Evolutionary conservation across 768 basidiomycete species (phyloP).

Genomic region (Leccinum rimulosum): DNA sequence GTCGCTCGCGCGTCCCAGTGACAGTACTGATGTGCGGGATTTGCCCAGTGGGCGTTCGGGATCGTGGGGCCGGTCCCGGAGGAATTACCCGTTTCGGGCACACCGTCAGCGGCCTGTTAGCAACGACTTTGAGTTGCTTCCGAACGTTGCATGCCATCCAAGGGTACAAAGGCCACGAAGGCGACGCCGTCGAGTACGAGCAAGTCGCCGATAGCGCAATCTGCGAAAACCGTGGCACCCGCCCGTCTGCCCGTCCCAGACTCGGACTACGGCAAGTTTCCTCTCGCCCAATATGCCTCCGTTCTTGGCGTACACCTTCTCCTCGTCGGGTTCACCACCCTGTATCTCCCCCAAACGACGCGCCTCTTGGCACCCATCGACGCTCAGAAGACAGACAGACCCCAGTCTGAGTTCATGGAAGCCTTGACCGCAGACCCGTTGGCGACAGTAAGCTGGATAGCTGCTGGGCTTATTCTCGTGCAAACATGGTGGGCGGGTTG

Average conservation of each 20-base stretch:
- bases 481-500: constrained; percentile 74
- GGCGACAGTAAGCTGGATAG: constrained; percentile 56
- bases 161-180: background rate
- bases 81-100: no score
- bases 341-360: constrained; percentile 66
- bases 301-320: constrained; percentile 65
- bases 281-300: constrained; percentile 61
- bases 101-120: no score
- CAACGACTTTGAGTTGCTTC: background rate
- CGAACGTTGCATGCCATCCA: constrained; percentile 1
- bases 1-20: no score
- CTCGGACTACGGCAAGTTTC: constrained; percentile 32
- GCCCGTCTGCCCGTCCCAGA: background rate
- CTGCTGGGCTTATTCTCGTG: constrained; percentile 50
- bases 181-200: background rate
- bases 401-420: constrained; percentile 69
- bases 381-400: constrained; percentile 47
- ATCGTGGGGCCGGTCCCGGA: no score
- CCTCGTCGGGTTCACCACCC: constrained; percentile 60
- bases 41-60: no score
- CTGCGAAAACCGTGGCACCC: background rate
- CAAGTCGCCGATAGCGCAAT: constrained; percentile 2
- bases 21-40: no score
- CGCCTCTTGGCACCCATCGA: constrained; percentile 40
- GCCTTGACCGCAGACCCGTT: constrained; percentile 61